A percentile compares a stretch with the other conserved stretches of the same genome.
Conservation (phyloP, 140 eudicot species). For the Cichorium intybus region DNA sequence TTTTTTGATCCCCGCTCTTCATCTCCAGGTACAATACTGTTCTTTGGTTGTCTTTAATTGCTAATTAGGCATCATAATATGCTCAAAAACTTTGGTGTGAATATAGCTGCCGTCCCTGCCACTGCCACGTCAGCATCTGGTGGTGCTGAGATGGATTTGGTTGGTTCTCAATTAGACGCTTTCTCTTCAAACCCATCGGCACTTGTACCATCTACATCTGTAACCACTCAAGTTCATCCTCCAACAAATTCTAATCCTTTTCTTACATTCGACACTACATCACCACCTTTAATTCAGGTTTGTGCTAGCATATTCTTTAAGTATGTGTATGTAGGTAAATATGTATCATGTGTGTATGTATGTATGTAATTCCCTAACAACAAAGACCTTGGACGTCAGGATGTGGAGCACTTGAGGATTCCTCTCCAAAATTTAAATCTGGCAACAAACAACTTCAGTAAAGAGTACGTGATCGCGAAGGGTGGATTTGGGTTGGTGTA, state of each 20-base stretch:
- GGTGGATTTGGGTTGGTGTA: slow-evolving; percentile 32
- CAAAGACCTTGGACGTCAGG: too few relatives aligned
- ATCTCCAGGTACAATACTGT: slow-evolving; percentile 44
- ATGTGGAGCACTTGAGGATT: slow-evolving; percentile 8
- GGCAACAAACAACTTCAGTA: slow-evolving; percentile 22
- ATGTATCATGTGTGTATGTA: too few relatives aligned
- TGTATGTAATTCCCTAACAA: too few relatives aligned
- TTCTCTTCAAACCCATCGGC: slow-evolving; percentile 59
- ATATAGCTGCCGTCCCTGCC: slow-evolving; percentile 43
- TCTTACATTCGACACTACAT: slow-evolving; percentile 38
- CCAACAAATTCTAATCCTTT: slow-evolving; percentile 39
- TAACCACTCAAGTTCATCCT: slow-evolving; percentile 39
- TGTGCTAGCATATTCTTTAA: too few relatives aligned
- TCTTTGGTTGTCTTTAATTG: neutral
- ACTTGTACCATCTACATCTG: slow-evolving; percentile 54
- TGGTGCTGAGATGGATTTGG: slow-evolving; percentile 76
- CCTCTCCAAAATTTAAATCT: slow-evolving; percentile 1
- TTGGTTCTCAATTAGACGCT: slow-evolving; percentile 75
- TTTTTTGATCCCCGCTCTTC: slow-evolving; percentile 87
- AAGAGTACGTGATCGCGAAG: neutral
- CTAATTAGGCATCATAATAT: neutral
- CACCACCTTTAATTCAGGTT: too few relatives aligned
- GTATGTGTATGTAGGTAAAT: too few relatives aligned
- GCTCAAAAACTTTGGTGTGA: slow-evolving; percentile 7
- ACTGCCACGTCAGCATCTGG: slow-evolving; percentile 44